Evolutionary conservation across 2,329 filamentous ascomycete species (phyloP), one percentile per base, ranked within the genome.

Genomic region (Claviceps capensis): DNA sequence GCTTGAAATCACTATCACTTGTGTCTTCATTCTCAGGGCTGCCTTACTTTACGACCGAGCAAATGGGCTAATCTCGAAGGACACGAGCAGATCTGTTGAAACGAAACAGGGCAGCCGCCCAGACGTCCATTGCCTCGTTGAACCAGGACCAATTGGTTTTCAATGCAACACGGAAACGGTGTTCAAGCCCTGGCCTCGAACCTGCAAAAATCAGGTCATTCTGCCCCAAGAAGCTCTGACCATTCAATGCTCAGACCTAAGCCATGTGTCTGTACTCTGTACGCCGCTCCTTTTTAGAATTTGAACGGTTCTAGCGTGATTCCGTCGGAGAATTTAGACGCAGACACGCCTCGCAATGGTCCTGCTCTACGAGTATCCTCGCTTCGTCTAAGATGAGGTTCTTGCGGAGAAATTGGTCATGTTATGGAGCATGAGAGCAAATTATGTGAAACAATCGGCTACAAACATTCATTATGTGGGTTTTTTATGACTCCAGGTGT

Each of bases 241-340:
- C 37, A 13, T 23, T 14, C 13, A 36, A 22, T 22, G 47, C 37
- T 43, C 36, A 50, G 23, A 36, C 43, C 37, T 50, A 14, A n/a
- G 45, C 52, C 52, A 51, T 51, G 49, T 48, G 49, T 30, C 46
- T 44, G 53, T 54, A 48, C 53, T 22, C 40, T 34, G 30, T 34
- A 34, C 30, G 30, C 41, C 49, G 8, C 34, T 42, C 50, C 47
- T 17, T 40, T 34, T 37, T 44, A 16, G 19, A 4, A 48, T 19
- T 50, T 36, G 2, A 40, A 26, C 34, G 53, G 37, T 47, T 54
- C 48, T 48, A 54, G 53, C 37, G 51, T 40, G 23, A 47, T 54
- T 54, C 53, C 41, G 42, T 52, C 53, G 53, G 53, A 51, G 45
- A 50, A 50, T 50, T 50, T 41, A 26, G 36, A 50, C 30, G n/a